Percentiles rank a stretch among this genome's conserved stretches.
Conservation (phyloP, 139 green algal genomes). For the Diplosphaera chodatii region DNA sequence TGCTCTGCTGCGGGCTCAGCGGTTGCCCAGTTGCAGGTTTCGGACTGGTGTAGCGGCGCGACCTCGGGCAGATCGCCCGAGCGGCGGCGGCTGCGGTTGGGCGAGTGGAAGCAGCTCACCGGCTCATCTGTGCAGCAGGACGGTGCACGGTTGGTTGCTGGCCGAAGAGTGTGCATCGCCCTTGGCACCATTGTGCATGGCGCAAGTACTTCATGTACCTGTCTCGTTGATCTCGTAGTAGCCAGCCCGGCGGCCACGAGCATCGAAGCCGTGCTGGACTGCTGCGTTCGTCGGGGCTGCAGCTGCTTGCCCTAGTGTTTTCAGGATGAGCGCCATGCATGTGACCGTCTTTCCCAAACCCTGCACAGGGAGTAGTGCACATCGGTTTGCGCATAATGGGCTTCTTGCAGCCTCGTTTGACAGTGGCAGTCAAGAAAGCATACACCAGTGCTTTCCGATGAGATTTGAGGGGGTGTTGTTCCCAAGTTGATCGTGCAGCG, state of each 20-base stretch:
- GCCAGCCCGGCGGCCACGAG: conserved; percentile 9
- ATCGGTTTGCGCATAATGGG: no score
- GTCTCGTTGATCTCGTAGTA: conserved; percentile 1
- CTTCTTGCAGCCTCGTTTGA: no score
- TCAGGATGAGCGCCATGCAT: conserved; percentile 70
- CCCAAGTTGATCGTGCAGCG: no score
- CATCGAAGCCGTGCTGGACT: conserved; percentile 2
- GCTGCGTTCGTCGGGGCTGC: conserved; percentile 7
- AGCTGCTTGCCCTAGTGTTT: conserved; percentile 44
- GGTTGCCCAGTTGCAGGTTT: no score
- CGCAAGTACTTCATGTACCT: no score
- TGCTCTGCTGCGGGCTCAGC: no score
- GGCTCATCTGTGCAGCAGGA: background rate
- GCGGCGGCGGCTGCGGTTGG: background rate
- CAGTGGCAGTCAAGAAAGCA: no score
- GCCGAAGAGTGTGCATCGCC: no score
- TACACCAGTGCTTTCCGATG: no score
- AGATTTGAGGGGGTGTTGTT: no score
- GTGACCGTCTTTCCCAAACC: conserved; percentile 92
- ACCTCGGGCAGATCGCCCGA: background rate
- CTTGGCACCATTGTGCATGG: no score
- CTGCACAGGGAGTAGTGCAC: conserved; percentile 24
- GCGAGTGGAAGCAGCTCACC: background rate
- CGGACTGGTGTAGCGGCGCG: background rate
- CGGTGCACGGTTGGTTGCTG: no score